Evolutionary conservation across 495 filamentous ascomycete species (phyloP).

Genomic region (Lentithecium fluviatile): DNA sequence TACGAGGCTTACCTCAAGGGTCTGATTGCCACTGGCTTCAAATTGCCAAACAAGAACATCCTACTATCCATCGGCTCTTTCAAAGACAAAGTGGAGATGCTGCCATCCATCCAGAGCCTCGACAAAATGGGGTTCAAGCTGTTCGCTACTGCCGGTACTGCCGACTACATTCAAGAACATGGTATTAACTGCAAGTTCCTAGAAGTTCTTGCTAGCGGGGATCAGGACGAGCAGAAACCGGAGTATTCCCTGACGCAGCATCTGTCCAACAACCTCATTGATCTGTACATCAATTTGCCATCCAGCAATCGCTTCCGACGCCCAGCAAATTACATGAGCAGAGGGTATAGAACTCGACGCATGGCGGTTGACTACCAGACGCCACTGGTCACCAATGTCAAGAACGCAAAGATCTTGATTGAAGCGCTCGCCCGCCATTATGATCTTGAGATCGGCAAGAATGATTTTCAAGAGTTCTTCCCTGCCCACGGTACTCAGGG

Average conservation of each 20-base stretch:
- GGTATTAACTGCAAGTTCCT: slow-evolving; percentile 87
- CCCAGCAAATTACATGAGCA: slow-evolving; percentile 97
- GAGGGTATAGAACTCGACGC: slow-evolving; percentile 88
- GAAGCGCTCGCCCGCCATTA: slow-evolving; percentile 90
- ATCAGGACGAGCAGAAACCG: slow-evolving; percentile 80
- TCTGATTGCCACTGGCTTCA: slow-evolving; percentile 92
- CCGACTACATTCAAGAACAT: slow-evolving; percentile 91
- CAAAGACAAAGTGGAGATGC: slow-evolving; percentile 96
- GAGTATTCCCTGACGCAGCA: slow-evolving; percentile 96
- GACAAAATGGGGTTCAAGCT: slow-evolving; percentile 88
- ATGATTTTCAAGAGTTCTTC: slow-evolving; percentile 77
- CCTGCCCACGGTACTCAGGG: slow-evolving; percentile 22
- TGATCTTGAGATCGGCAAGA: slow-evolving; percentile 72
- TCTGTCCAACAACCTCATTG: slow-evolving; percentile 93
- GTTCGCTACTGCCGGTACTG: slow-evolving; percentile 92
- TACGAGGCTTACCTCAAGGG: slow-evolving; percentile 98
- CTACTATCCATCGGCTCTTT: slow-evolving; percentile 93
- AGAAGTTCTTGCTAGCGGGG: slow-evolving; percentile 67
- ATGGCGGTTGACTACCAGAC: slow-evolving; percentile 99
- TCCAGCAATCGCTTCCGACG: slow-evolving; percentile 95
- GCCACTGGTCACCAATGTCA: slow-evolving; percentile 95
- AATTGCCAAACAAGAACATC: slow-evolving; percentile 91
- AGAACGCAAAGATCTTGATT: slow-evolving; percentile 96
- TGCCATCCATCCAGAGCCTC: slow-evolving; percentile 86
- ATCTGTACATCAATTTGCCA: slow-evolving; percentile 97